Evolutionary conservation across 768 basidiomycete genomes (phyloP).

Genomic region (Leucocoprinus sp.): DNA sequence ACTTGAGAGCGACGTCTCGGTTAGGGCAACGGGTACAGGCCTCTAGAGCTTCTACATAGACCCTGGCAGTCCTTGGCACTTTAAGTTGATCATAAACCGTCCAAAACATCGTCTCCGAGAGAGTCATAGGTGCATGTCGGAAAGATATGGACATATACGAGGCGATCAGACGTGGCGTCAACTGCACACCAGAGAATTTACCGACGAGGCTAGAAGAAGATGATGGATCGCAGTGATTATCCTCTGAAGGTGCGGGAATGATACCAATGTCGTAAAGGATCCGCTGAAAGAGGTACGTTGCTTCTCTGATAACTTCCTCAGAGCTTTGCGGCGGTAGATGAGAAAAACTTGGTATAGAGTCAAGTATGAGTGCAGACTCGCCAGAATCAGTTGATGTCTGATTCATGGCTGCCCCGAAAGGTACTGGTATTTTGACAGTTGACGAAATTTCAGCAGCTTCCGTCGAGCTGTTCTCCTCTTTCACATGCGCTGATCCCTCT

Average conservation of each 20-base stretch:
- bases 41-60: constrained; percentile 62
- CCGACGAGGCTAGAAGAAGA: constrained; percentile 11
- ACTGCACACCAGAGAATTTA: constrained; percentile 48
- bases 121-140: constrained; percentile 39
- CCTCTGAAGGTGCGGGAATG: neutral
- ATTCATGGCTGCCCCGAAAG: neutral
- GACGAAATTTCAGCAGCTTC: neutral
- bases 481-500: constrained; percentile 37
- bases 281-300: constrained; percentile 51
- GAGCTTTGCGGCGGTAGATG: constrained; percentile 66
- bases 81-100: constrained; percentile 35
- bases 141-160: constrained; percentile 79
- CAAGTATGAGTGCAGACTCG: neutral
- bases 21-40: constrained; percentile 40
- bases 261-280: constrained; percentile 30
- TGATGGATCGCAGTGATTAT: neutral
- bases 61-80: constrained; percentile 41
- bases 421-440: neutral
- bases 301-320: constrained; percentile 67
- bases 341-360: constrained; percentile 26
- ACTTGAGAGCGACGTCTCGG: constrained; percentile 45
- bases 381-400: neutral
- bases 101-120: constrained; percentile 41
- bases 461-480: constrained; percentile 14
- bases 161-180: constrained; percentile 61